Conservation (phyloP, 352 stramenopile genomes). For the Pythium phragmiticola region DNA sequence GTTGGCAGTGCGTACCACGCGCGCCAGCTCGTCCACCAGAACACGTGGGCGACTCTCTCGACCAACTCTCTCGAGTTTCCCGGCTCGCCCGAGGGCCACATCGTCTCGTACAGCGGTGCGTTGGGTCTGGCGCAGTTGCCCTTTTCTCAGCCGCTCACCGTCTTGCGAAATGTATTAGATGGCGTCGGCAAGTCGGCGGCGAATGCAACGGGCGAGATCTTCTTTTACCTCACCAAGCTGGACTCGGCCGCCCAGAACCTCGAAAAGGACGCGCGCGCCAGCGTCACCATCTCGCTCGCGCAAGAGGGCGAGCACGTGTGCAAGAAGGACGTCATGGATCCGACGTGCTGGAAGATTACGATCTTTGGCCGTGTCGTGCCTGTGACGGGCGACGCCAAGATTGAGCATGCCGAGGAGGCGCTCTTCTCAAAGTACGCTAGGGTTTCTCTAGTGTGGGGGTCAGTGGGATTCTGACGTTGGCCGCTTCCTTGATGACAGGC, state of each 20-base stretch:
- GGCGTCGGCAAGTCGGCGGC: slow-evolving; percentile 45
- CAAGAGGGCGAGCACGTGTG: slow-evolving; percentile 50
- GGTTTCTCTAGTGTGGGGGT: no score
- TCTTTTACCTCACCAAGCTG: slow-evolving; percentile 68
- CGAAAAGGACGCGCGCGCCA: slow-evolving; percentile 49
- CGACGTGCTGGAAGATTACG: slow-evolving; percentile 71
- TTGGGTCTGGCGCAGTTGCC: background rate
- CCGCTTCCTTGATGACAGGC: slow-evolving; percentile 24
- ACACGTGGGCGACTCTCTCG: slow-evolving; percentile 62
- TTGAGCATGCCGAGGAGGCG: slow-evolving; percentile 43
- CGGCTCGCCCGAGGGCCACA: slow-evolving; percentile 51
- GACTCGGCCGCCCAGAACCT: slow-evolving; percentile 53
- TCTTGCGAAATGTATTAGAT: slow-evolving; percentile 31
- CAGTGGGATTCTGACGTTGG: background rate
- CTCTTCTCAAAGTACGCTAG: slow-evolving; percentile 64
- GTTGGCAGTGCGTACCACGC: slow-evolving; percentile 30
- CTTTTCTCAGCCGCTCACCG: background rate
- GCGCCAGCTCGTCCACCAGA: slow-evolving; percentile 61
- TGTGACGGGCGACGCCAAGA: slow-evolving; percentile 36
- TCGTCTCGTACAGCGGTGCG: slow-evolving; percentile 71
- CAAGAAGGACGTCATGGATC: slow-evolving; percentile 69
- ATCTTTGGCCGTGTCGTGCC: slow-evolving; percentile 54
- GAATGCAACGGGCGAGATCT: slow-evolving; percentile 59
- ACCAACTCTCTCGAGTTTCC: slow-evolving; percentile 60
- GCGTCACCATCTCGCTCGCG: slow-evolving; percentile 57